These are phyloP conservation scores for Chytriomyces hyalinus DNA, from an alignment of 192 early-diverging fungal species.

Conservation along the genomic window DNA sequence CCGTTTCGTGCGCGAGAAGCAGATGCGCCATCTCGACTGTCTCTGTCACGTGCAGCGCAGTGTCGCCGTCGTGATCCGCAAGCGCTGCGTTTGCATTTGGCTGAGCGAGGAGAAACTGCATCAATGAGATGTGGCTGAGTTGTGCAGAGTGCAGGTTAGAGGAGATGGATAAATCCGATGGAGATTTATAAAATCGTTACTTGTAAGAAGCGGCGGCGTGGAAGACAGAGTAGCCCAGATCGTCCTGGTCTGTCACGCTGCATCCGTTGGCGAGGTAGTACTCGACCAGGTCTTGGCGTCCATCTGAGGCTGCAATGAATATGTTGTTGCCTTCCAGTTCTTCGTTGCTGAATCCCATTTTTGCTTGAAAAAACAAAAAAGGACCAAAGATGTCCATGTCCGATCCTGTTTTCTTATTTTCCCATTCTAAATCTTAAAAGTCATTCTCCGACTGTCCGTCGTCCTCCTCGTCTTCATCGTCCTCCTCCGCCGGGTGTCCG, in stretches of 20 bases:
- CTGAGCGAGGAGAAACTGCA: constrained; percentile 11
- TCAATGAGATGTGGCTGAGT: constrained; percentile 13
- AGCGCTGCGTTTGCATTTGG: not conserved
- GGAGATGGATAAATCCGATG: not conserved
- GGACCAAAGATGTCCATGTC: no score
- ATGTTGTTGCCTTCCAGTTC: not conserved
- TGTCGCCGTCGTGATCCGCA: constrained; percentile 21
- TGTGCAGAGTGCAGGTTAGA: not conserved
- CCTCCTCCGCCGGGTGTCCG: constrained; percentile 4
- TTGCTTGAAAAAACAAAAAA: no score
- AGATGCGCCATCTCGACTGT: constrained; percentile 18
- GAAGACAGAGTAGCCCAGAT: constrained; percentile 15
- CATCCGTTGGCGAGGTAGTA: not conserved
- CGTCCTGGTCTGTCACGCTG: constrained; percentile 4
- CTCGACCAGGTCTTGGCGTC: not conserved
- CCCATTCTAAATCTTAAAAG: constrained; percentile 30
- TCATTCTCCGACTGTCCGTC: constrained; percentile 44
- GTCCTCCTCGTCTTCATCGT: constrained; percentile 26
- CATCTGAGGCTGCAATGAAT: constrained; percentile 14
- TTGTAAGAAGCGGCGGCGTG: constrained; percentile 28
- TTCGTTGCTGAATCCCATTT: no score
- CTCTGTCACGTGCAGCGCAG: constrained; percentile 20
- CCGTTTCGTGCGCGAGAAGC: constrained; percentile 11
- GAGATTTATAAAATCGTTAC: not conserved
- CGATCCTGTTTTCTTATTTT: no score